Evolutionary conservation across 2,329 filamentous ascomycete species (phyloP), one percentile per base, ranked within the genome.

Genomic region (Graphiopsis chlorocephala): DNA sequence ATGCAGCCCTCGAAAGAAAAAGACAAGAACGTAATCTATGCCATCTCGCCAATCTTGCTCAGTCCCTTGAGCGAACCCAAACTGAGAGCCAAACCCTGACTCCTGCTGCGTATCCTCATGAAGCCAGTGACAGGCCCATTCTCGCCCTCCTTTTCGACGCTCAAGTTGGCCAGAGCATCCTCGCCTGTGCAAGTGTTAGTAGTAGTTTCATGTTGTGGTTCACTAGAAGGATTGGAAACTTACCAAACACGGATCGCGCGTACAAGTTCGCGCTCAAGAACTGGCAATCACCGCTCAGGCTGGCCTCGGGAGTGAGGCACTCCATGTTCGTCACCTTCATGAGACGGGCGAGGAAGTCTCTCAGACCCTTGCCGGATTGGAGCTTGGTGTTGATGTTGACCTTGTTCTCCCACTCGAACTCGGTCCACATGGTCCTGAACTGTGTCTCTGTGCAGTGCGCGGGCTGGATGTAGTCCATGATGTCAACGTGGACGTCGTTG

Each of bases 321-420:
- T 89, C 95, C 95, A 99, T 99, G 80, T 99, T 98, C 62, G 95
- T 99, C 77, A 91, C 94, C 67, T 93, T 92, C 95, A 98, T 98
- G 66, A 99, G 83, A 77, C 96, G 90, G 71, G 92, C 90, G 69
- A 99, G 82, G 86, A 99, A 99, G 23, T 96, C 92, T 58, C 94
- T 88, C 67, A 99, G 84, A 29, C 87, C 90, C 83, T 94, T 96
- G 70, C 92, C 92, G n/a, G 70, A 67, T 23, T 72, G 71, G 73
- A 78, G 73, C 84, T 97, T 98, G 69, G 92, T 96, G 81, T 97
- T 97, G 82, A 99, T 98, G 82, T 99, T 99, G 79, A 99, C 94
- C 86, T 99, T 99, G 83, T 99, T 99, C 84, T 99, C 95, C 95
- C 95, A 99, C 78, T 99, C 95, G 71, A 99, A 99, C 77, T 99